Percentiles rank a stretch among this genome's conserved stretches.
Conservation (phyloP, 2,329 filamentous ascomycete species). For the Botrytis medusae region DNA sequence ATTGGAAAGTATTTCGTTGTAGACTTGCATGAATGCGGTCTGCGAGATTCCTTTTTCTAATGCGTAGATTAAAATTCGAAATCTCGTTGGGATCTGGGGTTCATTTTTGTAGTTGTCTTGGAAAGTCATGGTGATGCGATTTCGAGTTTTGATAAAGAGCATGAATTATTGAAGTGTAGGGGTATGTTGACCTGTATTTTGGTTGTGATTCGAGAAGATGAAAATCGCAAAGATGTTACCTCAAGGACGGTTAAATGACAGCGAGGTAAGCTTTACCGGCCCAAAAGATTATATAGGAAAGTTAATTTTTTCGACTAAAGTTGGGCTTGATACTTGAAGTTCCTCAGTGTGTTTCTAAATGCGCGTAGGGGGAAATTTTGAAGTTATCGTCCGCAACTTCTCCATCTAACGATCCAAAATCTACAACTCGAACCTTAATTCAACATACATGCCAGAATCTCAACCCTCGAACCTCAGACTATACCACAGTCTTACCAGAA, state of each 20-base stretch:
- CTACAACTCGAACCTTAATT: not conserved
- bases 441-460: not conserved
- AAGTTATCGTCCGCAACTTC: not conserved
- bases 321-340: not conserved
- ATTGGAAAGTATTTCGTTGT: not conserved
- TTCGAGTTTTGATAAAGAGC: not conserved
- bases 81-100: not conserved
- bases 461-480: not conserved
- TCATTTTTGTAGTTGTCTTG: not conserved
- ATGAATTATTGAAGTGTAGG: not conserved
- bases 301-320: not conserved
- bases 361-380: not conserved
- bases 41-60: not conserved
- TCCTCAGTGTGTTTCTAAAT: not conserved
- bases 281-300: not conserved
- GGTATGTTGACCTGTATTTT: not conserved
- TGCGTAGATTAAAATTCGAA: not conserved
- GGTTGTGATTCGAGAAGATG: not conserved
- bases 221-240: not conserved
- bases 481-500: not conserved
- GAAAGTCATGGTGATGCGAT: not conserved
- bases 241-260: not conserved
- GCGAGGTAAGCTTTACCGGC: not conserved
- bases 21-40: not conserved
- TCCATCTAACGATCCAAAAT: not conserved